Evolutionary conservation across 208 protist genomes (phyloP).

Genomic region (Acanthamoeba royreba): DNA sequence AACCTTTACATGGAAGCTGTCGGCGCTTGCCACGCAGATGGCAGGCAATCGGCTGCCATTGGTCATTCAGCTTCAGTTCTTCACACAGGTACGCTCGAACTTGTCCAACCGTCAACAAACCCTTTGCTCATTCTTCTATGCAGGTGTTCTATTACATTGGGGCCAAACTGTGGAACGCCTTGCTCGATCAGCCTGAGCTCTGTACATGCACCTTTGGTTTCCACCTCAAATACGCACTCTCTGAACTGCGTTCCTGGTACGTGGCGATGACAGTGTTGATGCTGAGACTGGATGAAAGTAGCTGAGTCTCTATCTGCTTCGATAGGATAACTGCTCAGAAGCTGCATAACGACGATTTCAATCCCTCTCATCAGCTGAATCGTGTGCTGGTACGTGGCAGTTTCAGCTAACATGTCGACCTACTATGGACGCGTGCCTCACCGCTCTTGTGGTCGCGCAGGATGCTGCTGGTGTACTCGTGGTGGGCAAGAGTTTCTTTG

Average conservation of each 20-base stretch:
- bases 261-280: neutral
- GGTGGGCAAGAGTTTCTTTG: conserved; percentile 20
- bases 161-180: neutral
- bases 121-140: neutral
- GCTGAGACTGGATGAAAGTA: neutral
- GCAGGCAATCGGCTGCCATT: neutral
- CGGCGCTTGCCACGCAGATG: neutral
- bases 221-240: conserved; percentile 7
- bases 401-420: neutral
- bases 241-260: neutral
- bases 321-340: neutral
- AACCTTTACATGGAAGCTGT: conserved; percentile 25
- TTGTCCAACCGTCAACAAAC: neutral
- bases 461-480: neutral
- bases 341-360: neutral
- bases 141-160: neutral
- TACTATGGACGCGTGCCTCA: neutral
- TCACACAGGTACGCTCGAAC: neutral
- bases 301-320: neutral
- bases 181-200: neutral
- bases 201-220: conserved; percentile 7
- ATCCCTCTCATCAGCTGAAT: neutral
- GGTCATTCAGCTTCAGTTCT: conserved; percentile 5
- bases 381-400: neutral
- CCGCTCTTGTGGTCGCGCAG: neutral